Base-by-base conservation (phyloP, 2,329 filamentous ascomycete species). In the Cercospora sp. region DNA sequence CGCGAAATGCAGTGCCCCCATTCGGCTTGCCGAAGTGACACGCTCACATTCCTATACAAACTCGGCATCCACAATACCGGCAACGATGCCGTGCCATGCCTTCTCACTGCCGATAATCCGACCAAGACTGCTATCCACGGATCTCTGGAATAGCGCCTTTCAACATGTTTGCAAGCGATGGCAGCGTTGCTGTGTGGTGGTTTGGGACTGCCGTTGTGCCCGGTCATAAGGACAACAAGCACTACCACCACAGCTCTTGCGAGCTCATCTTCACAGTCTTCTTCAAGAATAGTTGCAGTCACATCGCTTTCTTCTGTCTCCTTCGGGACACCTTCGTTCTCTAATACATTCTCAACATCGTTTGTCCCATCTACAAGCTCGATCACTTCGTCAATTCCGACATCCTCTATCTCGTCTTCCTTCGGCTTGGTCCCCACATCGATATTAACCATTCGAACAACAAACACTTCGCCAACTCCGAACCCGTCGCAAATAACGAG, bases 141-240 rank as follows among this genome's bases (percentile, higher is more conserved):
- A 28, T 12, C 9, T 55, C 21, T 6, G 5, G 26, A 28, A 16
- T 55, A 28, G 30, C 49, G 26, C 7, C 49, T 4, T 28, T 7
- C 3, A 30, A 28, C 28, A 59, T 37, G 55, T 16, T 43, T 43
- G 37, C 16, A 43, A 43, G 37, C 55, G 13, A 59, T 59, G 55
- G 30, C 55, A 12, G 55, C n/a, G 3, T 18, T 59, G 55, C 55
- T 59, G 13, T 59, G 55, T 59, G 55, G 55, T 59, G 55, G 55
- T 32, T n/a, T 59, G 55, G 55, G 55, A 34, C 55, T 59, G 3
- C 55, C 55, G 12, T 21, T 59, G 55, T 59, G 55, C 12, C 55
- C 55, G 32, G 55, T 37, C n/a, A 58, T 28, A 34, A 18, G 6
- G 24, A 59, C 55, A 30, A 59, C 30, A 1, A 59, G 21, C 16